Evolutionary conservation across 1,139 yeast genomes (phyloP).

Genomic region (Arxiozyma slooffiae): DNA sequence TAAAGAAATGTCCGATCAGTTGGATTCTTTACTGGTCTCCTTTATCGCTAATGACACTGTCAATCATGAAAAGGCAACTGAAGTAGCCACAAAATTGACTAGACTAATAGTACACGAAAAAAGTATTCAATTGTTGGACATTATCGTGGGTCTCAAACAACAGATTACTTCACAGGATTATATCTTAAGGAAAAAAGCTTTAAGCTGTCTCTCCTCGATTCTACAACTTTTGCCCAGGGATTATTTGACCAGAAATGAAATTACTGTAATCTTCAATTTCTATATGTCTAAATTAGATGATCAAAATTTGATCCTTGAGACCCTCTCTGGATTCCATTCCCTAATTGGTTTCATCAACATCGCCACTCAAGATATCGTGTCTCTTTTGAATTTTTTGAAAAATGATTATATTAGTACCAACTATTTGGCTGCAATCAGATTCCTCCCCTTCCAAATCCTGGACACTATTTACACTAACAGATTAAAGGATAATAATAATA

Average conservation of each 20-base stretch:
- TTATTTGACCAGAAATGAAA: conserved; percentile 50
- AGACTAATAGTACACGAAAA: conserved; percentile 30
- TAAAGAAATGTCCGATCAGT: conserved; percentile 1
- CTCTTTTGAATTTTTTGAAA: conserved; percentile 36
- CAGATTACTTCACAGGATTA: conserved; percentile 62
- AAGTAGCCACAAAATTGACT: conserved; percentile 30
- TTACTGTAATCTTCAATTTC: conserved; percentile 58
- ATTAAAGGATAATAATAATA: conserved; percentile 14
- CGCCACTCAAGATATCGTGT: conserved; percentile 25
- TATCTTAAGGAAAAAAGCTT: conserved; percentile 33
- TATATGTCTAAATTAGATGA: conserved; percentile 60
- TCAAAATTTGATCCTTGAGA: conserved; percentile 41
- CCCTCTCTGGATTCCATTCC: conserved; percentile 47
- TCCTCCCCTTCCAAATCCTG: conserved; percentile 47
- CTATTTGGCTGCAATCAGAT: conserved; percentile 58
- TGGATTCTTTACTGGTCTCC: conserved; percentile 30
- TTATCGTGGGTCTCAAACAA: conserved; percentile 48
- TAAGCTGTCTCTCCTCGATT: conserved; percentile 49
- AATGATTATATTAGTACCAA: conserved; percentile 50
- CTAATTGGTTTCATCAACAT: conserved; percentile 44
- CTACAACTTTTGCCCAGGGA: conserved; percentile 34
- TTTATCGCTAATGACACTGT: conserved; percentile 36
- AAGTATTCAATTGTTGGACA: conserved; percentile 38
- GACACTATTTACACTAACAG: conserved; percentile 29
- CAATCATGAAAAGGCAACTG: conserved; percentile 31